Evolutionary conservation across 2,329 filamentous ascomycete genomes (phyloP), one percentile per base, ranked within the genome.

Genomic region (Colletotrichum sp.): DNA sequence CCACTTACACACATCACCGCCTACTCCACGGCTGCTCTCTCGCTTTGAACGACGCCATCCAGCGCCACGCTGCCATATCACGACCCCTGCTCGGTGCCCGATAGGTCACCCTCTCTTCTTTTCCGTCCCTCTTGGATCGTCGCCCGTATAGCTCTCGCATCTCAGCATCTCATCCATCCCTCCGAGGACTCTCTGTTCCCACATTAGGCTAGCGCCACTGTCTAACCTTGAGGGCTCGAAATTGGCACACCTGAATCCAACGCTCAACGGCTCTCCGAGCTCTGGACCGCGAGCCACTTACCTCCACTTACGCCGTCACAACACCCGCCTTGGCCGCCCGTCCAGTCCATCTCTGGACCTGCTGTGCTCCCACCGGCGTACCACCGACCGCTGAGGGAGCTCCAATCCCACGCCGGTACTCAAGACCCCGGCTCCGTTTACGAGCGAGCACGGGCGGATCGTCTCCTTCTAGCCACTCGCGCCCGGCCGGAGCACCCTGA

Each of bases 241-340:
- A 57, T 72, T 75, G 73, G 73, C 73, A 63, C 69, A 75, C 73
- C 73, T 72, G 55, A 76, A 68, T 64, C 64, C 64, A 16, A 69
- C 60, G 55, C 73, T 57, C n/a, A 52, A 57, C 69, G 30, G 24
- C 55, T 49, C 49, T 55, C 36, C 12, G 49, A 24, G 39, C 57
- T 28, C 24, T 64, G 28, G 63, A 69, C 63, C 39, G 69, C 68
- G 63, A 69, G 69, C 73, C 63, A 72, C 36, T 63, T 26, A 62
- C 55, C 62, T 71, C 52, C 49, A 71, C 72, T 71, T 72, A 64
- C 70, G 72, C 57, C 63, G 62, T 75, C 30, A 71, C 62, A 66
- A 55, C 62, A 24, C 28, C 28, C 69, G 69, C 73, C 69, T 21
- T 64, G 73, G 64, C 44, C 73, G 70, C 63, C 57, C 34, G 30